Evolutionary conservation across 805 yeast species (phyloP), one percentile per base, ranked within the genome.

Genomic region (Millerozyma miso): DNA sequence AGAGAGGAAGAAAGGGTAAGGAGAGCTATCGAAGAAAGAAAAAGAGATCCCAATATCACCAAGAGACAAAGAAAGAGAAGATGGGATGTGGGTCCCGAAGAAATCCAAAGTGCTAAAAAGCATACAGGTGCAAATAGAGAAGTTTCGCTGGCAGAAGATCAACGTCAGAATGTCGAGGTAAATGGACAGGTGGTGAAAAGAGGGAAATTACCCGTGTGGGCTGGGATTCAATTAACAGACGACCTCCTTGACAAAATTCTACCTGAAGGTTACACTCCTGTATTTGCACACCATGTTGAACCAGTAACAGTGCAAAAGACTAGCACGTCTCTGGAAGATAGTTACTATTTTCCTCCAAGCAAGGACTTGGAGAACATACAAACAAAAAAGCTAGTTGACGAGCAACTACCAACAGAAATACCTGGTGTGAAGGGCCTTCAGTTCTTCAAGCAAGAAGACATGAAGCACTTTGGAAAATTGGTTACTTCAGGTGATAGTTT

Each of bases 401-500:
- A 23, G 56, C 69, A 46, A 52, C 46, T 77, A 19, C 71, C 81
- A 1, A 63, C 77, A 2, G 82, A 80, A 17, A 69, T 83, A 1
- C 85, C 89, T 0, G 88, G 83, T 0, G 73, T 81, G 0, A 72
- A 73, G 32, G 89, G 85, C 23, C 58, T 88, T 12, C 82, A 79
- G 53, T 81, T 69, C 55, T 81, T 87, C 62, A 85, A 80, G 51
- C 82, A 80, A 31, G 79, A 80, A 33, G 97, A 90, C 58, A 68
- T 76, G 58, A 77, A 78, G 55, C 77, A 83, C 53, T 89, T 90
- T 60, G 83, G 85, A 0, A 77, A 77, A 46, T 71, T 86, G 7
- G 47, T 60, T 1, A 48, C 55, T 6, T 53, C 62, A 1, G 62
- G 59, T 18, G 56, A 65, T 23, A 31, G 44, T 18, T 37, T 45